Base-by-base conservation (phyloP, 2,329 filamentous ascomycete genomes). In the Microthyrium microscopicum region DNA sequence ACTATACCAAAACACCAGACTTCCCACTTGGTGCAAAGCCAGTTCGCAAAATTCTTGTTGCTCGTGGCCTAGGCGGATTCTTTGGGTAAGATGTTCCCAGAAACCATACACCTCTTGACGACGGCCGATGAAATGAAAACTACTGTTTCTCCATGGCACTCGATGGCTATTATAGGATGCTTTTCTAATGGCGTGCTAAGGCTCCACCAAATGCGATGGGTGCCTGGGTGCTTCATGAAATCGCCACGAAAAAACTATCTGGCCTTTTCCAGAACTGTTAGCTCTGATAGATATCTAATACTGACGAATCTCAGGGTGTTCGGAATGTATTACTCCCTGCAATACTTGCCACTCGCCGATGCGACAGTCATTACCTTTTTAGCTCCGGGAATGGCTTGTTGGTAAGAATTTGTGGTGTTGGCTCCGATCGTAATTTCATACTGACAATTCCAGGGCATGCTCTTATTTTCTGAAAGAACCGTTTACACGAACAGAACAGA, bases 351-450 rank as follows among this genome's bases (percentile, higher is more conserved):
- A 1, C 65, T 93, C 2, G 78, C 82, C 12, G 84, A 93, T 50
- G 83, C 84, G 2, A 89, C 81, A 0, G 84, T 93, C 21, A 77
- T 94, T 34, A 89, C 82, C 6, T 94, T 93, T 49, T 64, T 93
- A 5, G 71, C 78, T 0, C 85, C 85, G 0, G 77, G 76, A 11
- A 63, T 91, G 5, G 70, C 81, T 15, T 82, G 80, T 37, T 82
- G 85, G 57, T n/a, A n/a, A n/a, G n/a, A n/a, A n/a, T n/a, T n/a
- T n/a, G n/a, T n/a, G n/a, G n/a, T n/a, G n/a, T n/a, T n/a, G n/a
- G n/a, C n/a, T n/a, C n/a, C n/a, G n/a, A n/a, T n/a, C n/a, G n/a
- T n/a, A n/a, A n/a, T n/a, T n/a, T n/a, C n/a, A n/a, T n/a, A n/a
- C n/a, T n/a, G n/a, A n/a, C n/a, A n/a, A n/a, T 25, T 25, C 22